These are phyloP conservation scores for Lophium mytilinum DNA, from an alignment of 495 filamentous ascomycete species.

Conservation along the genomic window DNA sequence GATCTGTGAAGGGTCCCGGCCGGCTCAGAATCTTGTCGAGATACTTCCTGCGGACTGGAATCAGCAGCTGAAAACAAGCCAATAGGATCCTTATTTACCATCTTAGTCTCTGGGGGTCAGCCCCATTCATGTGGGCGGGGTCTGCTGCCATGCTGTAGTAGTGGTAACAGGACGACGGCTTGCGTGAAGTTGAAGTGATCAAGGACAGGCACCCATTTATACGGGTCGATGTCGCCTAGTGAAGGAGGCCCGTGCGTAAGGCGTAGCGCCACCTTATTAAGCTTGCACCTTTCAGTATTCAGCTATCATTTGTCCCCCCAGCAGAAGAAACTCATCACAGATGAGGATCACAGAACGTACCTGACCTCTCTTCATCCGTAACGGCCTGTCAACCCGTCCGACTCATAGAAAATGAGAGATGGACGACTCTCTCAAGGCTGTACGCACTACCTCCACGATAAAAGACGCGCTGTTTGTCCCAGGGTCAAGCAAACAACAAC, in stretches of 20 bases:
- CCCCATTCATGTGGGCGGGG: neutral
- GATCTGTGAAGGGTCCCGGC: slow-evolving; percentile 69
- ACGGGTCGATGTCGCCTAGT: neutral
- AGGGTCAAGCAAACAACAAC: neutral
- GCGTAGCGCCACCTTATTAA: too few species aligned
- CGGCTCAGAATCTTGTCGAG: slow-evolving; percentile 69
- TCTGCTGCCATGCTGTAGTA: slow-evolving; percentile 11
- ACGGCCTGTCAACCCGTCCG: too few species aligned
- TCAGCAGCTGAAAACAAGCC: slow-evolving; percentile 4
- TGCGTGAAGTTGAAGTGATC: neutral
- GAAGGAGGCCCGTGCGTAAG: neutral
- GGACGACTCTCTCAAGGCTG: slow-evolving; percentile 33
- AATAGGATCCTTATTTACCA: slow-evolving; percentile 14
- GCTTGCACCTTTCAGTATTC: too few species aligned
- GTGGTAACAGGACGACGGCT: neutral
- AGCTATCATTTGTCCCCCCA: too few species aligned
- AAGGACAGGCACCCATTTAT: neutral
- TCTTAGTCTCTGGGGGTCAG: slow-evolving; percentile 15
- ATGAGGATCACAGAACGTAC: too few species aligned
- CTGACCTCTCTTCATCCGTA: too few species aligned
- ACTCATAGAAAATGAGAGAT: slow-evolving; percentile 18
- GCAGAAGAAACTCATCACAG: too few species aligned
- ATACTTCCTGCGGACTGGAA: slow-evolving; percentile 52
- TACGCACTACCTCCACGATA: slow-evolving; percentile 19
- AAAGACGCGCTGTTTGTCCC: slow-evolving; percentile 1